A percentile compares a stretch with the other conserved stretches of the same genome.
These are phyloP conservation scores for Metschnikowia gelsemii DNA, from an alignment of 805 yeast species.

Conservation along the genomic window DNA sequence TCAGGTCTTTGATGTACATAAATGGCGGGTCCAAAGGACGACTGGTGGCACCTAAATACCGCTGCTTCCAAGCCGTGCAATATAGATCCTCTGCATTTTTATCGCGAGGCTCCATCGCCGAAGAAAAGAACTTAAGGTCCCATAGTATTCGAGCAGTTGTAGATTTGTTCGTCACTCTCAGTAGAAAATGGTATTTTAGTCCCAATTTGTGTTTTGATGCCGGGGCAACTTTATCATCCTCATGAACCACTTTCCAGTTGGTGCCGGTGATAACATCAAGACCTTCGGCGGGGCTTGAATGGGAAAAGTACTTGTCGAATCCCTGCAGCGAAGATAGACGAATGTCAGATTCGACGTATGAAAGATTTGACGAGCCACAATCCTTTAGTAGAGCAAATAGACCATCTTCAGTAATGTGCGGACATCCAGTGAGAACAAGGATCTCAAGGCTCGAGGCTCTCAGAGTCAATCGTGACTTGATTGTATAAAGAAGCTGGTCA, in stretches of 20 bases:
- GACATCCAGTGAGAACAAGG: slow-evolving; percentile 27
- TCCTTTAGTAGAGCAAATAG: slow-evolving; percentile 12
- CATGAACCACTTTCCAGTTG: slow-evolving; percentile 23
- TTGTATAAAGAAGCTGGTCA: slow-evolving; percentile 31
- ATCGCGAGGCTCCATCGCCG: slow-evolving; percentile 9
- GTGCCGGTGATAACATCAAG: slow-evolving; percentile 22
- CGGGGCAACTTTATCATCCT: slow-evolving; percentile 8
- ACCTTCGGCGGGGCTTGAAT: neutral
- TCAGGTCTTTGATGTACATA: slow-evolving; percentile 16
- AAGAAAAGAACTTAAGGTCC: slow-evolving; percentile 21
- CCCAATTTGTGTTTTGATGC: slow-evolving; percentile 27
- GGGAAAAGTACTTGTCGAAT: slow-evolving; percentile 5
- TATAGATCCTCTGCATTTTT: slow-evolving; percentile 7
- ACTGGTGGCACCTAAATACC: slow-evolving; percentile 13
- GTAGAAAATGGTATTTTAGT: slow-evolving; percentile 23
- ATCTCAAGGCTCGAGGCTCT: slow-evolving; percentile 24
- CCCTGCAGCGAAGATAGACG: slow-evolving; percentile 6
- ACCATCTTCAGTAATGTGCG: slow-evolving; percentile 14
- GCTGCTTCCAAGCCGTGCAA: slow-evolving; percentile 18
- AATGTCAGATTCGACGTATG: slow-evolving; percentile 18
- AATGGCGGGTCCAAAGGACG: slow-evolving; percentile 13
- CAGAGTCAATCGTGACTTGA: slow-evolving; percentile 22
- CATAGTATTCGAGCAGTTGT: slow-evolving; percentile 9
- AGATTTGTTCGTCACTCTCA: slow-evolving; percentile 8
- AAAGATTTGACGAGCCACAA: slow-evolving; percentile 7